Base-by-base conservation (phyloP, 2,329 filamentous ascomycete species). In the Aspergillus candidus region DNA sequence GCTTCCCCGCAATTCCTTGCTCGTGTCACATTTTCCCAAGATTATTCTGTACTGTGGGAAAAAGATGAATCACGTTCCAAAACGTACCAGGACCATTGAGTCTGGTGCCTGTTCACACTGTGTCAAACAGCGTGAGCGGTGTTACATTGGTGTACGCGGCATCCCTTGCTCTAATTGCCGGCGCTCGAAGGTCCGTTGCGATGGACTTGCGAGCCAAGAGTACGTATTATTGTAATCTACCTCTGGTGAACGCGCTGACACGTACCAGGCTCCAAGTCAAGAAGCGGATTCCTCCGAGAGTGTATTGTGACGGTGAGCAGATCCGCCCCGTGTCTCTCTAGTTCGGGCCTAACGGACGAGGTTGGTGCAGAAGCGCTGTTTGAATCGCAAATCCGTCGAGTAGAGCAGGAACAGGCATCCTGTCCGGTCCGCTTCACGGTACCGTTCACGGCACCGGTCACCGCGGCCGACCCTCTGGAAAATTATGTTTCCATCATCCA, bases 111-210 rank as follows among this genome's bases (percentile, higher is more conserved):
- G 44, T 18, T 43, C 36, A 3, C 11, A 43, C 37, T 47, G 44
- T 17, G 44, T 47, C 31, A 42, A 40, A 33, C 27, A 32, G 27
- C 40, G 31, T 12, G 36, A 47, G 34, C 45, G 45, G 10, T 47
- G 45, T 32, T 47, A 47, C n/a, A 41, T 44, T 15, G 45, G 45
- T 6, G 45, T 47, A 29, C 40, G 31, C 10, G 45, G 45, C 3
- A 37, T 43, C 18, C 38, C 45, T 2, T 47, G 45, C 29, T 44
- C 45, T 11, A 44, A 33, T 15, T 47, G 45, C 22, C 33, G 38
- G 27, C 45, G 45, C 2, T 32, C 38, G 14, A 47, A 47, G 13
- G 11, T 43, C 6, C 22, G 17, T 10, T 44, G 41, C 33, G 41
- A 47, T 17, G 44, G 36, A 4, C 30, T 27, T 7, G 32, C 15